A percentile compares a stretch with the other conserved stretches of the same genome.
These are phyloP conservation scores for Cladosporium phlei DNA, from an alignment of 2,329 filamentous ascomycete species.

Conservation along the genomic window DNA sequence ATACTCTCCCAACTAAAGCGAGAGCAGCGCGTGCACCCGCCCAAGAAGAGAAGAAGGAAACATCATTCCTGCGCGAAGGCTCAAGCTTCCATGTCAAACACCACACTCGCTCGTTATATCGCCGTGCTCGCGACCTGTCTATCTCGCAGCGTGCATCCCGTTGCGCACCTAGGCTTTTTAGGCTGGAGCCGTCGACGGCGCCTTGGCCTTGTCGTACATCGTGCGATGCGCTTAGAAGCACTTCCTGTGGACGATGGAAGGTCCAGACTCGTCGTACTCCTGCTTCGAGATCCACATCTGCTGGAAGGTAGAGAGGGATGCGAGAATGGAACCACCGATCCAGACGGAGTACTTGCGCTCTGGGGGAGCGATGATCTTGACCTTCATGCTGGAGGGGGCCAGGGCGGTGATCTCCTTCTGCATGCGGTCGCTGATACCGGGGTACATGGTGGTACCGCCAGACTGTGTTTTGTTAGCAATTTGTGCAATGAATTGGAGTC, in stretches of 20 bases:
- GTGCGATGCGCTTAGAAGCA: slow-evolving; percentile 77
- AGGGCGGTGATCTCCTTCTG: slow-evolving; percentile 99
- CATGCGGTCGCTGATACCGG: slow-evolving; percentile 99
- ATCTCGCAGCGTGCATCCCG: slow-evolving; percentile 12
- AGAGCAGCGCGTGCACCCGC: slow-evolving; percentile 11
- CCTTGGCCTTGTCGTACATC: slow-evolving; percentile 12
- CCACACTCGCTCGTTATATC: slow-evolving; percentile 12
- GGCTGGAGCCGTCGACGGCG: slow-evolving; percentile 12
- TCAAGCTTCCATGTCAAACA: slow-evolving; percentile 1
- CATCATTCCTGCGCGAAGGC: slow-evolving; percentile 1
- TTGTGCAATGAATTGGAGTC: neutral
- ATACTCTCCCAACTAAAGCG: slow-evolving; percentile 9
- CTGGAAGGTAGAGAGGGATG: slow-evolving; percentile 99
- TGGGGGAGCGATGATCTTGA: slow-evolving; percentile 99
- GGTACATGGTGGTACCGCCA: slow-evolving; percentile 99
- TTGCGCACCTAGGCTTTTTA: slow-evolving; percentile 4
- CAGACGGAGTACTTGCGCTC: slow-evolving; percentile 99
- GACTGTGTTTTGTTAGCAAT: slow-evolving; percentile 56
- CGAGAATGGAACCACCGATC: slow-evolving; percentile 99
- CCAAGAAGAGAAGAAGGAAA: slow-evolving; percentile 12
- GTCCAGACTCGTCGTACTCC: slow-evolving; percentile 99
- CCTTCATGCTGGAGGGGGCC: slow-evolving; percentile 99
- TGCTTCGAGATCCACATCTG: slow-evolving; percentile 99
- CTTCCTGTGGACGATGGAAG: slow-evolving; percentile 99
- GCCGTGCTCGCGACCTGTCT: slow-evolving; percentile 12